Evolutionary conservation across 2,329 filamentous ascomycete species (phyloP), one percentile per base, ranked within the genome.

Genomic region (Arthrobotrys iridis): DNA sequence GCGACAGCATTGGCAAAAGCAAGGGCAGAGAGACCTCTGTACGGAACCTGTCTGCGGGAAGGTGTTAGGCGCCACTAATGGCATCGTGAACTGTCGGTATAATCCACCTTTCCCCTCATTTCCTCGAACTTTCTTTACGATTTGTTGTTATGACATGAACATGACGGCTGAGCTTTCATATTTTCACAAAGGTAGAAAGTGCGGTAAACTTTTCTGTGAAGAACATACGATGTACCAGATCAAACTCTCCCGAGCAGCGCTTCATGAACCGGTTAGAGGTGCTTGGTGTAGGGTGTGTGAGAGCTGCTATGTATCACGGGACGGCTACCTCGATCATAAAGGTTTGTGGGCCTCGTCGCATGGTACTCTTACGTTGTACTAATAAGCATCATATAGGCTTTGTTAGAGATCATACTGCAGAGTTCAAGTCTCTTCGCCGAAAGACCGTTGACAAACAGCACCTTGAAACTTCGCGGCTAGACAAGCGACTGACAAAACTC

Each of bases 201-300:
- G 95, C 80, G 95, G 95, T 4, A 90, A 90, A 79, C 84, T 99
- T 41, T 99, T 98, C 81, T 99, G 95, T 82, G 95, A 98, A 80
- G 92, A 94, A 79, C 95, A 99, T 82, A 98, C 95, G 60, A 97
- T 99, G 93, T 99, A 98, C 81, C 94, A 99, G 84, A 98, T 98
- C 91, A 97, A 96, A 84, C 86, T 99, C 8, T 97, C 93, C 6
- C 87, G 93, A 64, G 91, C 93, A 28, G 95, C 95, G 2, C 87
- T 90, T 71, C 93, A 97, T 82, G 95, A 99, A 77, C 94, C 95
- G 0, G 88, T 95, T 0, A 86, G 94, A 76, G 95, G 95, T 5
- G 88, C 92, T 78, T 99, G 95, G 95, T 96, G 92, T 79, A 85
- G 95, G 59, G 94, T 98, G 1, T 99, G 95, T 81, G 95, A 99